A percentile compares a stretch with the other conserved stretches of the same genome.
Conservation (phyloP, 106 monocot species). For the Dendrobium nobile region DNA sequence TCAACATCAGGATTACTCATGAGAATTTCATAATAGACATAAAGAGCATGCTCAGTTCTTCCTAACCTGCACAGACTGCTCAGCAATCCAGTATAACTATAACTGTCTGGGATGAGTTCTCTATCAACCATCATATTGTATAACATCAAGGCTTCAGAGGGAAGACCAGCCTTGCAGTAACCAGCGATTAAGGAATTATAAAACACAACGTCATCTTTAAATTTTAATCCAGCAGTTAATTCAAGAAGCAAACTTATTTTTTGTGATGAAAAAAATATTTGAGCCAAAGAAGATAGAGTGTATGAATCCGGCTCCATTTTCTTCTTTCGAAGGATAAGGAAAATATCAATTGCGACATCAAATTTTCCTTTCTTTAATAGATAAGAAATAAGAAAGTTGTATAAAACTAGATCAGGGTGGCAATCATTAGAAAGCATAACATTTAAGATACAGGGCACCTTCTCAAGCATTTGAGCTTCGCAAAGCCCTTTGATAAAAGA, state of each 20-base stretch:
- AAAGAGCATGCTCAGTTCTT: constrained; percentile 32
- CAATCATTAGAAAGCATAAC: constrained; percentile 34
- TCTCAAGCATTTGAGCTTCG: constrained; percentile 21
- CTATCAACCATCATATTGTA: constrained; percentile 33
- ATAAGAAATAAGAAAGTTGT: constrained; percentile 47
- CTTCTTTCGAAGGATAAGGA: constrained; percentile 16
- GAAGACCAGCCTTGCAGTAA: constrained; percentile 50
- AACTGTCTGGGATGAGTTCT: constrained; percentile 48
- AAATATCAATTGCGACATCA: constrained; percentile 38
- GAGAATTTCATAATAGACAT: constrained; percentile 37
- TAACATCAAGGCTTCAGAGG: constrained; percentile 33
- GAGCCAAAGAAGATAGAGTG: constrained; percentile 46
- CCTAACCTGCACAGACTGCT: constrained; percentile 34
- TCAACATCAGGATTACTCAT: constrained; percentile 22
- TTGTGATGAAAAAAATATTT: constrained; percentile 23
- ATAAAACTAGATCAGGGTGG: constrained; percentile 48
- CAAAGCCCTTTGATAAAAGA: constrained; percentile 43
- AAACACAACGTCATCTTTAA: constrained; percentile 35
- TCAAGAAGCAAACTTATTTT: constrained; percentile 33
- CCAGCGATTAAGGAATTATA: constrained; percentile 52
- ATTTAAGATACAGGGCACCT: constrained; percentile 29
- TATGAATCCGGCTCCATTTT: constrained; percentile 47
- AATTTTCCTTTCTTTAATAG: constrained; percentile 36
- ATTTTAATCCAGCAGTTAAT: constrained; percentile 19
- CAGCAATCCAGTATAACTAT: constrained; percentile 47